A percentile compares a stretch with the other conserved stretches of the same genome.
phyloP scores from a whole-genome alignment of 2,329 filamentous ascomycete species.

The Aspergillus udagawae region DNA sequence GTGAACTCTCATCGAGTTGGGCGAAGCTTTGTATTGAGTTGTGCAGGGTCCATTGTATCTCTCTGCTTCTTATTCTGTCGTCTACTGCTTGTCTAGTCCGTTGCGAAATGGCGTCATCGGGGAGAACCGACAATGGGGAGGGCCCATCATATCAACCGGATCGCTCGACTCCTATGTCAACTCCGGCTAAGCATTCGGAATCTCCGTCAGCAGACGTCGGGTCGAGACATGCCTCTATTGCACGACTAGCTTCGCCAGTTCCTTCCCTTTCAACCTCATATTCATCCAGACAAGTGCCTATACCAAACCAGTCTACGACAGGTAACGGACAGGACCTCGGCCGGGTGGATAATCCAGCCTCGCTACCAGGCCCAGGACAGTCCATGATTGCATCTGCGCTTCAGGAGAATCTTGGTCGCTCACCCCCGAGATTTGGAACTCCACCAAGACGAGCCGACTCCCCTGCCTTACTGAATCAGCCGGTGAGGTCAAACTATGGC shows the following conservation, averaged over 20 bases:
- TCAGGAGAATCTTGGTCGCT: conserved; percentile 64
- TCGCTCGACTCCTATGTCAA: conserved; percentile 30
- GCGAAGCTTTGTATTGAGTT: background rate
- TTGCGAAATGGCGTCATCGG: conserved; percentile 14
- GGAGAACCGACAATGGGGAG: conserved; percentile 36
- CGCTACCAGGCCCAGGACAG: conserved; percentile 70
- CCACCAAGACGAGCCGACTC: conserved; percentile 54
- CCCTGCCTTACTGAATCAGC: conserved; percentile 50
- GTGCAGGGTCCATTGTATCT: background rate
- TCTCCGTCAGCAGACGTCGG: conserved; percentile 42
- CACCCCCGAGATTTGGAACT: conserved; percentile 39
- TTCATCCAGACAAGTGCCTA: conserved; percentile 41
- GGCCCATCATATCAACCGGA: conserved; percentile 30
- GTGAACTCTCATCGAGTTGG: background rate
- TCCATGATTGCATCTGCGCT: conserved; percentile 88
- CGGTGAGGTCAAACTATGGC: conserved; percentile 71
- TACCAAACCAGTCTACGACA: conserved; percentile 38
- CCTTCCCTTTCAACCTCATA: conserved; percentile 41
- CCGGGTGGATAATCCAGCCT: conserved; percentile 55
- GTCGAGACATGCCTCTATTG: conserved; percentile 51
- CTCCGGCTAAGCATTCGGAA: conserved; percentile 28
- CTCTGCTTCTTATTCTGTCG: background rate
- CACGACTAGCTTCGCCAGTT: conserved; percentile 53
- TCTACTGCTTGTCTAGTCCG: background rate
- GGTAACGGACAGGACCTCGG: conserved; percentile 59